These are phyloP conservation scores for Alternaria metachromatica DNA, from an alignment of 2,329 filamentous ascomycete genomes.

Conservation along the genomic window DNA sequence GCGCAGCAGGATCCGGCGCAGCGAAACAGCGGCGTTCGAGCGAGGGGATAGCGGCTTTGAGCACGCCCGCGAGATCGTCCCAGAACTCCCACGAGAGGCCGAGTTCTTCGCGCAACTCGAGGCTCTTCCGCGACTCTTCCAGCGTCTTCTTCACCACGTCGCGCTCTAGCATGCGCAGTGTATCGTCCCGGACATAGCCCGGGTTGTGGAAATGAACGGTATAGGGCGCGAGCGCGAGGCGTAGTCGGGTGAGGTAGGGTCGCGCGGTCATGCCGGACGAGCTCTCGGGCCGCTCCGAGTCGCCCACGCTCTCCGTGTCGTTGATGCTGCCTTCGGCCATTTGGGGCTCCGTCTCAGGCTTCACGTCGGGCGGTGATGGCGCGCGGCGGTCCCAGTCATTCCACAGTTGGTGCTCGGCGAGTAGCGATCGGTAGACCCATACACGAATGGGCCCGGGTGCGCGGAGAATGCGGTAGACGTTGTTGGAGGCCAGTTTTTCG, in stretches of 20 bases:
- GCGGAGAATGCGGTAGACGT: conserved; percentile 32
- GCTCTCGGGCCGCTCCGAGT: conserved; percentile 24
- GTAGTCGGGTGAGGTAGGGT: conserved; percentile 53
- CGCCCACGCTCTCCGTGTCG: conserved; percentile 16
- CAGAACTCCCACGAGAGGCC: conserved; percentile 65
- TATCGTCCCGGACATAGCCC: conserved; percentile 65
- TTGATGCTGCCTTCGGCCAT: conserved; percentile 14
- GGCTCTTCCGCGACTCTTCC: conserved; percentile 63
- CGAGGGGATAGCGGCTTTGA: conserved; percentile 66
- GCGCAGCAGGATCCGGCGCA: conserved; percentile 62
- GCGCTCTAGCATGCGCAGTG: conserved; percentile 63
- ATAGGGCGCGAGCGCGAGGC: conserved; percentile 56
- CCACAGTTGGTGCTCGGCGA: conserved; percentile 31
- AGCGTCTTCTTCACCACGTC: conserved; percentile 65
- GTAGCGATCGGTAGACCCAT: conserved; percentile 34
- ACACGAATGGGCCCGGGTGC: conserved; percentile 35
- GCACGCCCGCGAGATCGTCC: conserved; percentile 64
- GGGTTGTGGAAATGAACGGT: conserved; percentile 66
- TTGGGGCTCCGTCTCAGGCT: neutral
- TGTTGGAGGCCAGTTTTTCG: conserved; percentile 33
- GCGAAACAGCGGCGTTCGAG: conserved; percentile 68
- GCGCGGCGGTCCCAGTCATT: conserved; percentile 24
- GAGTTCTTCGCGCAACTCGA: conserved; percentile 63
- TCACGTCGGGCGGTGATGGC: conserved; percentile 2
- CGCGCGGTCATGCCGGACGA: conserved; percentile 18